These are phyloP conservation scores for Lineolata rhizophorae DNA, from an alignment of 495 filamentous ascomycete genomes.

Conservation along the genomic window DNA sequence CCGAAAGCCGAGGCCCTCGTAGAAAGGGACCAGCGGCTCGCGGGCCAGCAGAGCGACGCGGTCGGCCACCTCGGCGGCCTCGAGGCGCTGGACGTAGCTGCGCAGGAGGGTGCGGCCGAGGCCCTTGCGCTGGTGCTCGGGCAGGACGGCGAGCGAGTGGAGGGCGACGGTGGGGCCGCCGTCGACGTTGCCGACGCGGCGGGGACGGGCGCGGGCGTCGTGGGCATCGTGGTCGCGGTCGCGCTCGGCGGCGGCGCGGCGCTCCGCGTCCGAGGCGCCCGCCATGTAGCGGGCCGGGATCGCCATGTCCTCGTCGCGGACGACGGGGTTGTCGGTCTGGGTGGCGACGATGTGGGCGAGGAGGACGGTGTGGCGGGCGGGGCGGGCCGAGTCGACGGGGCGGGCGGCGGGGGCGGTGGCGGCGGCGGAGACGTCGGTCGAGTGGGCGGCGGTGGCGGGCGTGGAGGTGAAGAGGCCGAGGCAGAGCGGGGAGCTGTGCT, in stretches of 20 bases:
- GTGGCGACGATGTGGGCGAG: conserved; percentile 68
- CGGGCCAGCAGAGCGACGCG: conserved; percentile 60
- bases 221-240: neutral
- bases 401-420: conserved; percentile 15
- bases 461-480: conserved; percentile 51
- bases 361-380: conserved; percentile 36
- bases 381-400: conserved; percentile 23
- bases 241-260: conserved; percentile 2
- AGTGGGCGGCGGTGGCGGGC: conserved; percentile 23
- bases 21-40: conserved; percentile 48
- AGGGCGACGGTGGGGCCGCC: conserved; percentile 51
- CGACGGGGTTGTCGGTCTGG: conserved; percentile 30
- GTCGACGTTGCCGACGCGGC: conserved; percentile 41
- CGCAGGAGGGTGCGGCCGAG: conserved; percentile 57
- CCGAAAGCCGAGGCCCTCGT: conserved; percentile 53
- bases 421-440: conserved; percentile 24
- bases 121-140: conserved; percentile 48
- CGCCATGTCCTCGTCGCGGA: conserved; percentile 63
- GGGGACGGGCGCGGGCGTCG: conserved; percentile 4
- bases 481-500: conserved; percentile 53
- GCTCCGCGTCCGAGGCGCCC: conserved; percentile 1
- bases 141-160: conserved; percentile 63
- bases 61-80: conserved; percentile 42
- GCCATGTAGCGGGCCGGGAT: conserved; percentile 37
- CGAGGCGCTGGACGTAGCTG: conserved; percentile 51